These are phyloP conservation scores for Pestalotiopsis sp. DNA, from an alignment of 2,329 filamentous ascomycete genomes.

Conservation along the genomic window DNA sequence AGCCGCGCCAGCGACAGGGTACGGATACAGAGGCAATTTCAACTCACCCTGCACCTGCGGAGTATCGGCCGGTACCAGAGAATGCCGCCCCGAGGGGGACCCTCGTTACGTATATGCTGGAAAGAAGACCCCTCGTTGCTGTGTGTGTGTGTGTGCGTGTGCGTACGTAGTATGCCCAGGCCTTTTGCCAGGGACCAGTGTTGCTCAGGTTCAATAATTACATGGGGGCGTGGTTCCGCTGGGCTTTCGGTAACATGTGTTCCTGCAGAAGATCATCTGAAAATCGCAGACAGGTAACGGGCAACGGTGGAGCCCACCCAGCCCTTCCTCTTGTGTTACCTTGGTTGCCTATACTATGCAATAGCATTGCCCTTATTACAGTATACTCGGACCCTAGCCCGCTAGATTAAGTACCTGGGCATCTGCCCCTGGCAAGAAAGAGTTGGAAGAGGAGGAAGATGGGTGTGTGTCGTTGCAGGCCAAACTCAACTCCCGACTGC, in stretches of 20 bases:
- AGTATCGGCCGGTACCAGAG: not conserved
- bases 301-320: not conserved
- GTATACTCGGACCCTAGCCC: not conserved
- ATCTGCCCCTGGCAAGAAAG: not conserved
- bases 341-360: not conserved
- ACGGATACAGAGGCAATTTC: not conserved
- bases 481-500: not conserved
- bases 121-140: not conserved
- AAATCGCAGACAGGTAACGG: not conserved
- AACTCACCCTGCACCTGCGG: not conserved
- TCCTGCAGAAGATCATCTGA: constrained; percentile 5
- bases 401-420: not conserved
- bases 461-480: not conserved
- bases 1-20: not conserved
- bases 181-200: not conserved
- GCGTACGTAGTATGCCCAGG: not conserved
- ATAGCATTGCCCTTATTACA: not conserved
- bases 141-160: not conserved
- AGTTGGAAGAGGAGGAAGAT: not conserved
- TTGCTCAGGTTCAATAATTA: not conserved
- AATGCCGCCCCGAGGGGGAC: not conserved
- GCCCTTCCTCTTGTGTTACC: not conserved
- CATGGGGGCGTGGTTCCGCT: not conserved
- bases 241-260: not conserved
- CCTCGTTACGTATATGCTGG: not conserved